Evolutionary conservation across 306 rosid species (phyloP).

Genomic region (Vigna reflexopilosa): DNA sequence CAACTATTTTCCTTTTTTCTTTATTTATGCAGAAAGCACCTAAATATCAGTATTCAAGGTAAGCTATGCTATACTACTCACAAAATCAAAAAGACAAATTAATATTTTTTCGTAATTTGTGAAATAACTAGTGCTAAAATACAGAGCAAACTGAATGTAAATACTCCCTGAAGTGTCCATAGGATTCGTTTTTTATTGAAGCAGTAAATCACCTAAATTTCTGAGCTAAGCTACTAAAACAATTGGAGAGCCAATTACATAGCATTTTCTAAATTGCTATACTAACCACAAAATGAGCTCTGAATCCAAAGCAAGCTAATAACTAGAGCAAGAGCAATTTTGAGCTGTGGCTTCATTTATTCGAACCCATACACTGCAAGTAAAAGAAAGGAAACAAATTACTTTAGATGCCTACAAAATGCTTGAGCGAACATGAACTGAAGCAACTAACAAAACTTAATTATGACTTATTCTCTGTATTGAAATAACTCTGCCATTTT

Average conservation of each 20-base stretch:
- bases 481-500: slow-evolving; percentile 22
- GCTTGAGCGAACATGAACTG: slow-evolving; percentile 21
- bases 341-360: slow-evolving; percentile 67
- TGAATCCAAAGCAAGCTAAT: slow-evolving; percentile 67
- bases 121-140: neutral
- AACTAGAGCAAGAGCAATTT: slow-evolving; percentile 59
- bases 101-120: neutral
- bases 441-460: slow-evolving; percentile 29
- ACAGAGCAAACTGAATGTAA: slow-evolving; percentile 1
- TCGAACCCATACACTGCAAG: slow-evolving; percentile 53
- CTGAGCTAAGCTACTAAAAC: slow-evolving; percentile 7
- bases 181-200: neutral
- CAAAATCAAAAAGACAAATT: neutral
- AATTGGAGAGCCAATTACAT: slow-evolving; percentile 27
- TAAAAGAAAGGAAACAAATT: slow-evolving; percentile 39
- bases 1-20: neutral
- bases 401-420: slow-evolving; percentile 4
- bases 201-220: neutral
- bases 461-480: neutral
- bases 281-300: slow-evolving; percentile 72
- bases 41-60: slow-evolving; percentile 11
- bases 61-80: neutral
- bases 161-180: neutral
- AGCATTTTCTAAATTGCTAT: slow-evolving; percentile 10
- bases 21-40: neutral